Evolutionary conservation across 2,329 filamentous ascomycete species (phyloP).

Genomic region (Hypomyces rosellus): DNA sequence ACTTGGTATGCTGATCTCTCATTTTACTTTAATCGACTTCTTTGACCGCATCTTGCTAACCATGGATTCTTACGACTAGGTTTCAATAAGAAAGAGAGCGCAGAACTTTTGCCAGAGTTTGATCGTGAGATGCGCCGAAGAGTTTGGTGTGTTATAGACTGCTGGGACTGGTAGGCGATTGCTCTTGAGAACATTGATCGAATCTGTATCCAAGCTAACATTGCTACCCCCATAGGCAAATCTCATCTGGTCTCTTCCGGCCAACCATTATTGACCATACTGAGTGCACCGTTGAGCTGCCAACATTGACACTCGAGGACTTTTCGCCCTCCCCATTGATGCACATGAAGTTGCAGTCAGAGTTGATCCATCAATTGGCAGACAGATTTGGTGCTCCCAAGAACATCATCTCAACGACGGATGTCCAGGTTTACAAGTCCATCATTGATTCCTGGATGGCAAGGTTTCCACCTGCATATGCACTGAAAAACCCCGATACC

Average conservation of each 20-base stretch:
- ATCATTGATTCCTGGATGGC: conserved; percentile 35
- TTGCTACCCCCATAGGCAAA: conserved; percentile 20
- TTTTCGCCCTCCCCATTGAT: conserved; percentile 22
- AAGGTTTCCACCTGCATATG: conserved; percentile 35
- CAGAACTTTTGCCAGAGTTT: conserved; percentile 19
- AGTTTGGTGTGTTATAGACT: conserved; percentile 27
- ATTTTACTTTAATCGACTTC: too few relatives aligned
- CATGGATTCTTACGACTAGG: conserved; percentile 8
- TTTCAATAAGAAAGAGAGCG: conserved; percentile 18
- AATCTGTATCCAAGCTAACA: not conserved
- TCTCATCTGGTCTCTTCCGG: conserved; percentile 26
- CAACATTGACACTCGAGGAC: conserved; percentile 23
- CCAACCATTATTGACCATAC: conserved; percentile 25
- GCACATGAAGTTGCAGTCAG: conserved; percentile 26
- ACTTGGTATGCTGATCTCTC: conserved; percentile 16
- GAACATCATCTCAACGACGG: conserved; percentile 20
- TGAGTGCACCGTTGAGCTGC: conserved; percentile 21
- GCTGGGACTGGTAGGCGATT: conserved; percentile 27
- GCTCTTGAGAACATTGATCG: too few relatives aligned
- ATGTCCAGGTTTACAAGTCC: conserved; percentile 21
- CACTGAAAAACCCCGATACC: conserved; percentile 32
- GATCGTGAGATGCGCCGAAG: conserved; percentile 26
- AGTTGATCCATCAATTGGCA: conserved; percentile 19
- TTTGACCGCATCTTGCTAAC: too few relatives aligned
- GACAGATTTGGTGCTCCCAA: conserved; percentile 21